These are phyloP conservation scores for Talaromyces piceae DNA, from an alignment of 2,329 filamentous ascomycete genomes.

Conservation along the genomic window DNA sequence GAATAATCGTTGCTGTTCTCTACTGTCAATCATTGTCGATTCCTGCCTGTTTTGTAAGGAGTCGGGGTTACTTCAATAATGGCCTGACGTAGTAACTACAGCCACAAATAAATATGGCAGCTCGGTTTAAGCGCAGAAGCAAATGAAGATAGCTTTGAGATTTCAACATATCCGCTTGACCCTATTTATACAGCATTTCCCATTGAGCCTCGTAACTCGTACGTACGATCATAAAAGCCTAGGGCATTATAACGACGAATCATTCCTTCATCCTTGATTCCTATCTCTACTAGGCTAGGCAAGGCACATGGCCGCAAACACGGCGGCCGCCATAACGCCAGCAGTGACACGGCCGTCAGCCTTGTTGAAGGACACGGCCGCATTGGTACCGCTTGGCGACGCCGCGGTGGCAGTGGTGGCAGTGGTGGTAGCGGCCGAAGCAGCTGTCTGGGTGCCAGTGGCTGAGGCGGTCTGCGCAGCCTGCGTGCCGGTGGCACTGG, in stretches of 20 bases:
- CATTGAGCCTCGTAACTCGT: neutral
- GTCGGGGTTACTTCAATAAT: too few relatives aligned
- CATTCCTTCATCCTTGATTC: neutral
- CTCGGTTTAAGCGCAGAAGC: too few relatives aligned
- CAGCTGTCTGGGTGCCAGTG: neutral
- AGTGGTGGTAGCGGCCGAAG: constrained; percentile 4
- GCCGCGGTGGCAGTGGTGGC: constrained; percentile 18
- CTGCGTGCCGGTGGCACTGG: constrained; percentile 12
- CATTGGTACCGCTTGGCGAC: constrained; percentile 15
- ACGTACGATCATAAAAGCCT: neutral
- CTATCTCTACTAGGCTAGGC: neutral
- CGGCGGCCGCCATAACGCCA: constrained; percentile 23
- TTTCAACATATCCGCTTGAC: neutral
- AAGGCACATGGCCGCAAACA: constrained; percentile 16
- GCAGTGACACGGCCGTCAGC: constrained; percentile 21
- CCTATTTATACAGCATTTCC: neutral
- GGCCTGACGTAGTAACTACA: too few relatives aligned
- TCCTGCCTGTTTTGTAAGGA: too few relatives aligned
- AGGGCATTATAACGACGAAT: neutral
- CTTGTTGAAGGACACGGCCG: constrained; percentile 16
- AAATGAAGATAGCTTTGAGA: neutral
- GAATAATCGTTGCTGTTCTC: too few relatives aligned
- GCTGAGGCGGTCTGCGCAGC: constrained; percentile 11
- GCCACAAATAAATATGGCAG: too few relatives aligned
- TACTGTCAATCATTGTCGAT: too few relatives aligned